Base-by-base conservation (phyloP, 345 rosid genomes). In the Hypericum androsaemum region DNA sequence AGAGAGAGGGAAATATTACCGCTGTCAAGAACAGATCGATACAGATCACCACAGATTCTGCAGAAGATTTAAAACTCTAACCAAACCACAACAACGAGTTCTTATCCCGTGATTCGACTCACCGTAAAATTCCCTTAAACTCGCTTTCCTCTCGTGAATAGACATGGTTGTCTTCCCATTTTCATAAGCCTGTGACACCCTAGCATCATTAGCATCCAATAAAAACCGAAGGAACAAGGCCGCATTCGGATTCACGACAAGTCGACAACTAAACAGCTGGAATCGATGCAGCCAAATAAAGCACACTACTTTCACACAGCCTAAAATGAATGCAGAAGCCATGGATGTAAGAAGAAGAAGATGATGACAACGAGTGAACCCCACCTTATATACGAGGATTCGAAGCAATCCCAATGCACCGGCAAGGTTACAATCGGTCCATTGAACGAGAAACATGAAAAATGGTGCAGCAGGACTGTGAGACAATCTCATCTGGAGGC, bases 131-230 rank as follows among this genome's bases (percentile, higher is more conserved):
- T 90, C 96, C 65, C 67, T 82, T 56, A 90, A 22, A 50, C 78
- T 90, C 48, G 95, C 94, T 70, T 83, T 90, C 54, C 94, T 84
- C 72, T 90, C 96, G 40, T 72, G 88, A 42, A 83, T 64, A 35
- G 79, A 84, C 78, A 90, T 83, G 53, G 95, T 84, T 40, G 90
- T 86, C 69, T 84, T 87, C 41, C 98, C 98, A 83, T 90, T 92
- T 39, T 64, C 81, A 62, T 82, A 84, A n/a, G 82, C 94, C 98
- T 87, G 74, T 12, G 56, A 38, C 7, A 41, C 17, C 58, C 54
- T 37, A 56, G 42, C 17, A 65, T n/a, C 32, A 22, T 22, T 22
- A 22, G 32, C 4, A 22, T 4, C 32, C 32, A 4, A 22, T 4
- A 22, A 22, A 1, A 22, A 22, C 32, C 32, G 32, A 22, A 22